Evolutionary conservation across 352 stramenopile species (phyloP).

Genomic region (Blastocystis sp.): DNA sequence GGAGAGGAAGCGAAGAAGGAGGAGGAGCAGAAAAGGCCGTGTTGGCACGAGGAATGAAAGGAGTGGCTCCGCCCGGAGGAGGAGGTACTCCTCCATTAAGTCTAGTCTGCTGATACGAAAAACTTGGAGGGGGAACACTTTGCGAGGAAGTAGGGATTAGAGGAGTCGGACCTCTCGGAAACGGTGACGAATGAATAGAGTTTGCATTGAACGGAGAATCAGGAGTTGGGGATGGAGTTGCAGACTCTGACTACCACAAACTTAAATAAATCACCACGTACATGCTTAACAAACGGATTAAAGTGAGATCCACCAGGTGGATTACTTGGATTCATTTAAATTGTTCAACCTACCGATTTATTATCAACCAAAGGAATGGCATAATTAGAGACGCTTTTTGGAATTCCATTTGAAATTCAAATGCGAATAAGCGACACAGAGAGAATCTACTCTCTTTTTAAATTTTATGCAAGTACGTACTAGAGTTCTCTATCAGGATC

Average conservation of each 20-base stretch:
- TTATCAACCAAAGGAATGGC: background rate
- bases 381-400: background rate
- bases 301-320: background rate
- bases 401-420: background rate
- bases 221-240: background rate
- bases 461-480: background rate
- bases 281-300: conserved; percentile 52
- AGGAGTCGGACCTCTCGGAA: background rate
- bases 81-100: background rate
- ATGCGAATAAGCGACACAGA: background rate
- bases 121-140: background rate
- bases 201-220: no score
- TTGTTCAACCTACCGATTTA: background rate
- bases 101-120: no score
- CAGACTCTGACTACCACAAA: background rate
- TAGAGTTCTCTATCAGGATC: background rate
- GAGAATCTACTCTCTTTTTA: background rate
- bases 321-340: background rate
- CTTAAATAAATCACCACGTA: background rate
- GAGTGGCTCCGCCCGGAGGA: background rate
- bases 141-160: background rate
- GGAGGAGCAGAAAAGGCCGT: background rate
- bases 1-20: background rate
- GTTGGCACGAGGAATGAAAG: background rate
- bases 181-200: background rate